These are phyloP conservation scores for Abrus precatorius DNA, from an alignment of 306 rosid species.

Conservation along the genomic window DNA sequence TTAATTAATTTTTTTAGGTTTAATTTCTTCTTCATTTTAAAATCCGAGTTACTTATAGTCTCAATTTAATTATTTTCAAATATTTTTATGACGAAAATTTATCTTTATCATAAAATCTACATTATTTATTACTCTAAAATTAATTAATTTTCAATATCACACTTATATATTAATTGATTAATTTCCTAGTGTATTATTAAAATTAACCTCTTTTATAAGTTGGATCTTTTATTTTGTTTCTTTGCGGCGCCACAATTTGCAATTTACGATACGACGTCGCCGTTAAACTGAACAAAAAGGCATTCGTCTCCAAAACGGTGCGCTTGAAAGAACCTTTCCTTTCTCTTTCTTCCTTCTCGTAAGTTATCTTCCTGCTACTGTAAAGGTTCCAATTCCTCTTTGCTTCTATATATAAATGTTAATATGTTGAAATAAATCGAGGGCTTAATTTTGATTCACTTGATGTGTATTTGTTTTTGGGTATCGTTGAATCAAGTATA, in stretches of 20 bases:
- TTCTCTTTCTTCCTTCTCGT: background rate
- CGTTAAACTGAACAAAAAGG: background rate
- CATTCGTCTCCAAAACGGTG: background rate
- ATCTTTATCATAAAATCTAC: background rate
- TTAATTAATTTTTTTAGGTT: too few relatives aligned
- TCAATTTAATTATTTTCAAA: background rate
- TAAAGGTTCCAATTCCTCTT: conserved; percentile 33
- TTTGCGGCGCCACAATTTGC: background rate
- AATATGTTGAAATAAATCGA: background rate
- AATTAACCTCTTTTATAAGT: background rate
- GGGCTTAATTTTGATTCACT: conserved; percentile 18
- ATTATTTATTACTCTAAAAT: background rate
- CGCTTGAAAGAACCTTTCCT: background rate
- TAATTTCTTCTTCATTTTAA: background rate
- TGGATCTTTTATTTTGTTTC: background rate
- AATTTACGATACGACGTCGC: background rate
- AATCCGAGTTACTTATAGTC: background rate
- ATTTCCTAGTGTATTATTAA: background rate
- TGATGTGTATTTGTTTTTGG: background rate
- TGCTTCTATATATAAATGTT: background rate
- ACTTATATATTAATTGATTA: background rate
- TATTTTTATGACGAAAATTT: background rate
- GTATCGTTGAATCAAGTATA: background rate
- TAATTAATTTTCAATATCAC: background rate
- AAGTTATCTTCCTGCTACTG: background rate